phyloP scores from a whole-genome alignment of 805 yeast species.

The Hanseniaspora guilliermondii region DNA sequence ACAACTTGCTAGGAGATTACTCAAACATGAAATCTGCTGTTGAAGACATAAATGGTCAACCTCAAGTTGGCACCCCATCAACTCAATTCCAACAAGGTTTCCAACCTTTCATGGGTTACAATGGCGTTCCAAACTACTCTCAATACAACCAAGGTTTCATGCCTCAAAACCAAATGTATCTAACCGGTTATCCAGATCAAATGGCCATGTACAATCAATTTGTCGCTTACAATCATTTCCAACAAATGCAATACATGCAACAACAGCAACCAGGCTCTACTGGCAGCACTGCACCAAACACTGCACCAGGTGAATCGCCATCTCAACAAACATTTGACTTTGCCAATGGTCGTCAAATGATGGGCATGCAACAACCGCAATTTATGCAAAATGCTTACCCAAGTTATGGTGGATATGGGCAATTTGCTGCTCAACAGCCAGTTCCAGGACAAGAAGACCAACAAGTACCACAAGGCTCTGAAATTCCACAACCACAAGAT shows the following conservation, averaged over 20 bases:
- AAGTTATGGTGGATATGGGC: not conserved
- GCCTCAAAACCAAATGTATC: slow-evolving; percentile 13
- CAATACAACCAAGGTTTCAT: slow-evolving; percentile 9
- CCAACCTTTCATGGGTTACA: slow-evolving; percentile 15
- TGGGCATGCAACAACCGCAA: slow-evolving; percentile 10
- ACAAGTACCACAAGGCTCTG: slow-evolving; percentile 19
- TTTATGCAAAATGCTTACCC: slow-evolving; percentile 6
- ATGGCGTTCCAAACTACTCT: slow-evolving; percentile 9
- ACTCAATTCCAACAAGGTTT: slow-evolving; percentile 17
- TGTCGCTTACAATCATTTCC: slow-evolving; percentile 18
- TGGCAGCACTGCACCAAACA: slow-evolving; percentile 23
- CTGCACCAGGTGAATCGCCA: slow-evolving; percentile 18
- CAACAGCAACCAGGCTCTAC: slow-evolving; percentile 17
- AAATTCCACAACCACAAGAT: slow-evolving; percentile 19
- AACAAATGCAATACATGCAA: slow-evolving; percentile 19
- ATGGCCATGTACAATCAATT: slow-evolving; percentile 13
- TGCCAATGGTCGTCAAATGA: slow-evolving; percentile 18
- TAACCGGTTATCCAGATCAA: slow-evolving; percentile 7
- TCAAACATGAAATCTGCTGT: slow-evolving; percentile 8
- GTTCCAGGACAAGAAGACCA: slow-evolving; percentile 22
- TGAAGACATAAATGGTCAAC: slow-evolving; percentile 12
- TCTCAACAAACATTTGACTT: slow-evolving; percentile 20
- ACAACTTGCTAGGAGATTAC: slow-evolving; percentile 5
- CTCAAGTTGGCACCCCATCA: slow-evolving; percentile 15
- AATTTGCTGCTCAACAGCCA: slow-evolving; percentile 11